A percentile compares a stretch with the other conserved stretches of the same genome.
Evolutionary conservation across 164 flowering plant species (phyloP).

Genomic region (Chimonanthus praecox): DNA sequence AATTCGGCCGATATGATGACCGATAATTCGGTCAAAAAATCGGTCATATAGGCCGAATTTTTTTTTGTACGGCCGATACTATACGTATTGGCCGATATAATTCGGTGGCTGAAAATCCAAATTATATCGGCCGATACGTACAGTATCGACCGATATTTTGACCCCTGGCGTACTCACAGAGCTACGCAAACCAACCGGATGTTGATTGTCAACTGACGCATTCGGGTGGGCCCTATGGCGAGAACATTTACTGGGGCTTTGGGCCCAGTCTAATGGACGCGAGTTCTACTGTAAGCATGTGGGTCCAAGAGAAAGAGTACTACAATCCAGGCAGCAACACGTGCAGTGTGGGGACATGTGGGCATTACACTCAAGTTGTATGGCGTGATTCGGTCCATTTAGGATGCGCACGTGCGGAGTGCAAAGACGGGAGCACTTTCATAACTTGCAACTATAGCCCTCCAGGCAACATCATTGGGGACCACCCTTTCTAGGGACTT

Average conservation of each 20-base stretch:
- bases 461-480: conserved; percentile 21
- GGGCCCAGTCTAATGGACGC: not conserved
- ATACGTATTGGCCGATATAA: too few species aligned
- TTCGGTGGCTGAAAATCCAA: too few species aligned
- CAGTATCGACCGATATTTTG: too few species aligned
- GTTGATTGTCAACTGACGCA: conserved; percentile 24
- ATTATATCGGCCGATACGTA: too few species aligned
- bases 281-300: not conserved
- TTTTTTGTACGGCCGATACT: too few species aligned
- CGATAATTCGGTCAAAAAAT: too few species aligned
- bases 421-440: conserved; percentile 19
- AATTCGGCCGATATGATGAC: too few species aligned
- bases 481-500: not conserved
- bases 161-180: conserved; percentile 28
- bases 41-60: too few species aligned
- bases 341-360: conserved; percentile 23
- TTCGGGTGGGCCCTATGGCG: conserved; percentile 29
- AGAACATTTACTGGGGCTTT: conserved; percentile 12
- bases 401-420: conserved; percentile 35
- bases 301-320: not conserved
- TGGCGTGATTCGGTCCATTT: conserved; percentile 34
- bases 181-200: conserved; percentile 22
- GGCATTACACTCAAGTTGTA: conserved; percentile 43
- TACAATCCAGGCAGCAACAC: conserved; percentile 14
- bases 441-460: conserved; percentile 17